These are phyloP conservation scores for Pseudozyma hubeiensis DNA, from an alignment of 1,284 basidiomycete species.

Conservation along the genomic window DNA sequence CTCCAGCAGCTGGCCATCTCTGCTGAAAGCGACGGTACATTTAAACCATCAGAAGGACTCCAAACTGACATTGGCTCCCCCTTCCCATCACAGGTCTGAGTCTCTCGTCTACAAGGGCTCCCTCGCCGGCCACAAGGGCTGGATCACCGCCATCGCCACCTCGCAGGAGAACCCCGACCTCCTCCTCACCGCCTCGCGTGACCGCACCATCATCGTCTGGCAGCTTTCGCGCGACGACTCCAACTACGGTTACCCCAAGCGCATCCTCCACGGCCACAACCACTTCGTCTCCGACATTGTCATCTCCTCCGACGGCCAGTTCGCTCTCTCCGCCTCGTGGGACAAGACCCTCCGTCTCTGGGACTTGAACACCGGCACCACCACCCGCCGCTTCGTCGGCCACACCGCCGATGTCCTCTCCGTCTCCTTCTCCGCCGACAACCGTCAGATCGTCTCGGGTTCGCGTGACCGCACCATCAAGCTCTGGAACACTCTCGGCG, in stretches of 20 bases:
- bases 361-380: conserved; percentile 73
- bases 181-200: conserved; percentile 96
- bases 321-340: conserved; percentile 99
- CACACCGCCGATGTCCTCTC: conserved; percentile 98
- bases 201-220: conserved; percentile 99
- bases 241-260: conserved; percentile 74
- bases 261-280: conserved; percentile 98
- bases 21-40: too few relatives aligned
- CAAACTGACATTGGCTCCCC: conserved; percentile 6
- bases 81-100: conserved; percentile 43
- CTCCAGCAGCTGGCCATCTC: too few relatives aligned
- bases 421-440: conserved; percentile 68
- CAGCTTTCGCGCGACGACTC: conserved; percentile 92
- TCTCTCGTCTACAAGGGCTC: conserved; percentile 70
- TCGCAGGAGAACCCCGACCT: conserved; percentile 96
- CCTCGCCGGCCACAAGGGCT: conserved; percentile 93
- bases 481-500: conserved; percentile 99
- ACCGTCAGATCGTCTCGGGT: conserved; percentile 92
- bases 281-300: conserved; percentile 99
- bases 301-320: conserved; percentile 89
- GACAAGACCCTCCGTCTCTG: conserved; percentile 99
- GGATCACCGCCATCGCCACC: conserved; percentile 91
- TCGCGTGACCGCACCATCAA: conserved; percentile 97
- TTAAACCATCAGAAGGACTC: too few relatives aligned
- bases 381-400: conserved; percentile 84